Base-by-base conservation (phyloP, 192 early-diverging fungal species). In the Podochytrium sp. region DNA sequence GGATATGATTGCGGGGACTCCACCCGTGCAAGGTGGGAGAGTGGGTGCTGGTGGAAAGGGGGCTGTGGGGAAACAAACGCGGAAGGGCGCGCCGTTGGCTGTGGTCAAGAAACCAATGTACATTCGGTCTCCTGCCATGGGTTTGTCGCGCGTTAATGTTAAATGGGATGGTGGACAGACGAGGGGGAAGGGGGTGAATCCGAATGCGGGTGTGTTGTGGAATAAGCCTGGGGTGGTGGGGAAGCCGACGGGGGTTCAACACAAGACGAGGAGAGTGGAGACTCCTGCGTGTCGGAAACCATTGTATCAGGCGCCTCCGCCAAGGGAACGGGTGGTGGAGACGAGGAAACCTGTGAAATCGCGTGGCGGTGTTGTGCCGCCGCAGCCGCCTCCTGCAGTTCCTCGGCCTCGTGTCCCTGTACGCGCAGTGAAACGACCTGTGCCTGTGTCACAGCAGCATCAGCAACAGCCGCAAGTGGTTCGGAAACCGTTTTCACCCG, bases 221-320 rank as follows among this genome's bases (percentile, higher is more conserved):
- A 33, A 37, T 29, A 61, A 29, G 14, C 7, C n/a, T 16, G 33
- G 7, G 38, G 14, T 10, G 25, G 16, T 5, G 16, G 25, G 16
- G n/a, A 39, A 12, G 18, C 59, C 32, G 16, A 16, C 29, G 37
- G n/a, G 20, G 6, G 37, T 18, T 6, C 32, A 61, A 39, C 35
- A 61, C 52, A 55, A 55, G 23, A 61, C 59, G 29, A 7, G 37
- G 6, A 7, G 59, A 61, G 37, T 39, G 20, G 18, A 3, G 34
- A 38, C 59, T 10, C 40, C 63, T 14, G 63, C 47, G 14, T 16
- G n/a, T 7, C 4, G 63, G 42, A 65, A 65, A 47, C 63, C 63
- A 27, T 29, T 65, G 12, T 65, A 65, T 32, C 63, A 65, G 29
- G 41, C 63, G 14, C 63, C 63, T 29, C 39, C 43, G n/a, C 63